These are phyloP conservation scores for Penicillium pancosmium DNA, from an alignment of 495 filamentous ascomycete species.

Conservation along the genomic window DNA sequence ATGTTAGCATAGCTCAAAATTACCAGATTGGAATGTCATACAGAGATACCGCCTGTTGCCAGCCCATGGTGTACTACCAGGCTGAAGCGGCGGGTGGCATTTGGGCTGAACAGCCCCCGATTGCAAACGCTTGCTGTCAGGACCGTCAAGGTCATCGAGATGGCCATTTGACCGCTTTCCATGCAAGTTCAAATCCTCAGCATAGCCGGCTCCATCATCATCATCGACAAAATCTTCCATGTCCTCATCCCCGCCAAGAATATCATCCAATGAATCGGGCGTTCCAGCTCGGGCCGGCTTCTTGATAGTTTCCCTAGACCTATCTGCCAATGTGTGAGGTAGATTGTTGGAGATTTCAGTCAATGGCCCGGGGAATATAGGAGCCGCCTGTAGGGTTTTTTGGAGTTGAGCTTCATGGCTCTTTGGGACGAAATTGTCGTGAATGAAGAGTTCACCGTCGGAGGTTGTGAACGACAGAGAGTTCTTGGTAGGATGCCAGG, in stretches of 20 bases:
- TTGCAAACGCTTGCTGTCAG: slow-evolving; percentile 64
- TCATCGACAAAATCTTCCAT: slow-evolving; percentile 88
- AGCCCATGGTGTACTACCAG: slow-evolving; percentile 92
- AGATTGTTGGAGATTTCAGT: slow-evolving; percentile 70
- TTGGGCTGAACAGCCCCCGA: slow-evolving; percentile 62
- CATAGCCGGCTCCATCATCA: slow-evolving; percentile 93
- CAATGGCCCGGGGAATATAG: slow-evolving; percentile 81
- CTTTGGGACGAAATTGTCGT: slow-evolving; percentile 72
- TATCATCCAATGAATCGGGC: slow-evolving; percentile 63
- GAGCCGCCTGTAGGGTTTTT: slow-evolving; percentile 70
- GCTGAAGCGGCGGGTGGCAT: slow-evolving; percentile 83
- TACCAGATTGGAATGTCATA: slow-evolving; percentile 24
- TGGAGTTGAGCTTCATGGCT: slow-evolving; percentile 64
- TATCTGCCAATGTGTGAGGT: slow-evolving; percentile 56
- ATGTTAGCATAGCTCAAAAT: slow-evolving; percentile 26
- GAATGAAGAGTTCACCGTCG: slow-evolving; percentile 89
- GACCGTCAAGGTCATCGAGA: slow-evolving; percentile 49
- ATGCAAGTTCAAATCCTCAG: slow-evolving; percentile 61
- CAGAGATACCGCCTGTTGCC: slow-evolving; percentile 93
- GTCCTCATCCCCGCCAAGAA: slow-evolving; percentile 50
- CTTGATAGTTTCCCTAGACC: slow-evolving; percentile 52
- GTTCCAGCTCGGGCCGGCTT: slow-evolving; percentile 47
- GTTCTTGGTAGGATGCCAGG: slow-evolving; percentile 91
- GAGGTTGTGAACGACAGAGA: slow-evolving; percentile 86
- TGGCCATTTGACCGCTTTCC: slow-evolving; percentile 61